Evolutionary conservation across 2,329 filamentous ascomycete species (phyloP).

Genomic region (Anisogramma anomala): DNA sequence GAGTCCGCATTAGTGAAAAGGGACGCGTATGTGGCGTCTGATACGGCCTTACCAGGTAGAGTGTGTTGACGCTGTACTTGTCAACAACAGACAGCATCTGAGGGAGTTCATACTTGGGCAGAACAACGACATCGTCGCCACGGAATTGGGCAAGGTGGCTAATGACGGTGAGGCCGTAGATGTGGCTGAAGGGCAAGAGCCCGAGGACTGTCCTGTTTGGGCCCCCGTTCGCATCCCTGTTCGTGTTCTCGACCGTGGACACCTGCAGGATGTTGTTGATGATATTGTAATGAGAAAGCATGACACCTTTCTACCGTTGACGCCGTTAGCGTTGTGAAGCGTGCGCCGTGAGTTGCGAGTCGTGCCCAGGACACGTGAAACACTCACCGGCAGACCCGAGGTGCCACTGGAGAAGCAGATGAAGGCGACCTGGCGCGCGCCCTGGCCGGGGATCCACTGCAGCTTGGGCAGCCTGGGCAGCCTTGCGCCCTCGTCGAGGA

Average conservation of each 20-base stretch:
- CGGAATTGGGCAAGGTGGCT: conserved; percentile 54
- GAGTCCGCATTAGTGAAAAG: too few species aligned
- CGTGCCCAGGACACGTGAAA: neutral
- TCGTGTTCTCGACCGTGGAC: conserved; percentile 19
- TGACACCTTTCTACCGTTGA: conserved; percentile 39
- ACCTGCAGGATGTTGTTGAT: conserved; percentile 23
- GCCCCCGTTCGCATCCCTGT: neutral
- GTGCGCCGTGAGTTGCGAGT: neutral
- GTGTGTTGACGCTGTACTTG: conserved; percentile 52
- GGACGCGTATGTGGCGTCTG: neutral
- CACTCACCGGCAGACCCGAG: conserved; percentile 52
- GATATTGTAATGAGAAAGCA: conserved; percentile 3
- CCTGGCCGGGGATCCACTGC: conserved; percentile 47
- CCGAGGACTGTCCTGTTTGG: neutral
- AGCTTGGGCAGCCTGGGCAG: conserved; percentile 28
- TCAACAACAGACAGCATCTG: conserved; percentile 53
- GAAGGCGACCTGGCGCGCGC: conserved; percentile 52
- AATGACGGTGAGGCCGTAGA: conserved; percentile 52
- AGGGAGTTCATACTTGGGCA: conserved; percentile 67
- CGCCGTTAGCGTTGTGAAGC: neutral
- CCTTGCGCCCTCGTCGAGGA: conserved; percentile 35
- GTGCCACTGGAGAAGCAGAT: conserved; percentile 66
- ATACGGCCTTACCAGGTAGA: conserved; percentile 42
- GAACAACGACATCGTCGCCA: conserved; percentile 61
- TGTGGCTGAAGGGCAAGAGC: conserved; percentile 2